Base-by-base conservation (phyloP, 2,329 filamentous ascomycete species). In the Aspergillus spinulosporus region DNA sequence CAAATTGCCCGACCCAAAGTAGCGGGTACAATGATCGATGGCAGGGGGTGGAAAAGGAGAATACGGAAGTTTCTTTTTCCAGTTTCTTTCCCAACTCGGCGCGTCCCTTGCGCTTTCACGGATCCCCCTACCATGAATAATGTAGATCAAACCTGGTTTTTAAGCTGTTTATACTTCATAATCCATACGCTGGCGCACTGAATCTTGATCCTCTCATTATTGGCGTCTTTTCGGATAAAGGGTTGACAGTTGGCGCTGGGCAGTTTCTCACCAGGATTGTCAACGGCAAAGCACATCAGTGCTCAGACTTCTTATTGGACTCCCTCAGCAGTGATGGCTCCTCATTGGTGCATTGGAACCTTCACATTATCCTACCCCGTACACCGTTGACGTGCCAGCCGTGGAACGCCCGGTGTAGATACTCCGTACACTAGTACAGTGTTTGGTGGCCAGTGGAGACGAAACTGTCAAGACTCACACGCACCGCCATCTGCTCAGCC, bases 261-360 rank as follows among this genome's bases (percentile, higher is more conserved):
- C 34, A 37, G 34, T 37, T 37, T 37, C 9, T 8, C 34, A 37
- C 34, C 47, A 59, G 21, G 21, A 21, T 21, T 21, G 21, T 21
- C 57, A 57, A 56, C 58, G 60, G 56, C 29, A 56, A 49, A 58
- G 58, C 56, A 61, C 58, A 59, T 59, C 60, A 61, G 58, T 36
- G 29, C 32, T 34, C 45, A 45, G 29, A 26, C n/a, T n/a, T 49
- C 39, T 49, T 31, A 57, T 52, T 52, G 49, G 54, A 26, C 6
- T 51, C 36, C 34, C 29, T 47, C n/a, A n/a, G 12, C 28, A 29
- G 28, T n/a, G 11, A 45, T n/a, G 28, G n/a, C 28, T 31, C 11
- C 43, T 45, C 11, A 45, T 37, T 12, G 28, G 28, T 11, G 29
- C 43, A 29, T 21, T 21, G 21, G 21, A 11, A 45, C 9, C 28